phyloP scores from a whole-genome alignment of 768 basidiomycete species.

The Leccinum incarnatum region DNA sequence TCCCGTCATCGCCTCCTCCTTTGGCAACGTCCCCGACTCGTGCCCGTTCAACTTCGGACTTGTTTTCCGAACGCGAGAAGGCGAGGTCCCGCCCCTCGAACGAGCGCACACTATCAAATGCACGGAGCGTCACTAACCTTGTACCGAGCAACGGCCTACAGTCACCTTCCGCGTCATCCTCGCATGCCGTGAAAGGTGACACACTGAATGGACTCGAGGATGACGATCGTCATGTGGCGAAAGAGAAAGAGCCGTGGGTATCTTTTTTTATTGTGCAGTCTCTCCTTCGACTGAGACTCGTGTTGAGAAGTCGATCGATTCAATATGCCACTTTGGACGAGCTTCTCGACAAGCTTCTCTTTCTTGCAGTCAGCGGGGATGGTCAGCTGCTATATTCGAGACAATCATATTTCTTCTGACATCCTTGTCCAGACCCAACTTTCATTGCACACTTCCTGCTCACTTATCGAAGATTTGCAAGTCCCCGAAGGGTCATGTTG shows the following conservation, averaged over 20 bases:
- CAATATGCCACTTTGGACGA: constrained; percentile 79
- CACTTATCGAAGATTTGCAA: constrained; percentile 80
- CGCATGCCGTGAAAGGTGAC: constrained; percentile 14
- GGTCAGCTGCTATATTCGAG: constrained; percentile 41
- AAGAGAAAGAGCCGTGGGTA: constrained; percentile 55
- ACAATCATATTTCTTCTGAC: constrained; percentile 14
- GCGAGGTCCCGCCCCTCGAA: constrained; percentile 26
- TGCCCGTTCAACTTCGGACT: constrained; percentile 54
- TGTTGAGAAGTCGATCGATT: constrained; percentile 45
- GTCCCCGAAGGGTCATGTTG: constrained; percentile 73
- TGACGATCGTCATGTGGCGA: constrained; percentile 25
- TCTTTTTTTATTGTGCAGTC: neutral
- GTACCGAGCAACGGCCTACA: constrained; percentile 19
- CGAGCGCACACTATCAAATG: constrained; percentile 31
- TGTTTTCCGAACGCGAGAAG: constrained; percentile 43
- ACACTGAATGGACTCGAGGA: constrained; percentile 22
- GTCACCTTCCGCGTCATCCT: constrained; percentile 14
- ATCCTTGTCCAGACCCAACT: constrained; percentile 53
- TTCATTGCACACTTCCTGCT: constrained; percentile 80
- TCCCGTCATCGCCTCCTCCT: constrained; percentile 38
- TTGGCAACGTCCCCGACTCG: constrained; percentile 48
- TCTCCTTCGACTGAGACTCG: constrained; percentile 11
- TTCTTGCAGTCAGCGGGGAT: constrained; percentile 81
- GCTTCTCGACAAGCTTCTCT: constrained; percentile 76
- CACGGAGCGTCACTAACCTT: constrained; percentile 29